phyloP scores from a whole-genome alignment of 495 filamentous ascomycete genomes.

The Annulohypoxylon maeteangense region DNA sequence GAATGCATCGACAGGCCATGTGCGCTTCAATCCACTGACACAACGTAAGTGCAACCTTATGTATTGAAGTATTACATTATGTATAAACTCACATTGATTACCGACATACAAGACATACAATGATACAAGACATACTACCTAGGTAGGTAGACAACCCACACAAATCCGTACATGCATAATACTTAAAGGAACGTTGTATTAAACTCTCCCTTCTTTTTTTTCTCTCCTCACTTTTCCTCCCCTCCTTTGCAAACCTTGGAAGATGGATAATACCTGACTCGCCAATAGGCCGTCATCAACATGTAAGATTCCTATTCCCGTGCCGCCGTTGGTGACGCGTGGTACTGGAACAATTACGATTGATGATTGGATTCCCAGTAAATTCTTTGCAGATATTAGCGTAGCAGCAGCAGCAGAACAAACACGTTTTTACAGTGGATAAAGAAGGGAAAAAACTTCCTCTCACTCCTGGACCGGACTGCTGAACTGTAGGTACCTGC shows the following conservation, averaged over 20 bases:
- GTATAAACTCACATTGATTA: not conserved
- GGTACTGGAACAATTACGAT: slow-evolving; percentile 33
- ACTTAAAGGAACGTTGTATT: slow-evolving; percentile 33
- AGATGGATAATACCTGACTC: slow-evolving; percentile 26
- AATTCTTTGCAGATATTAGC: slow-evolving; percentile 38
- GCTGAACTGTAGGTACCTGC: not conserved
- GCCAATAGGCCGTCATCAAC: slow-evolving; percentile 38
- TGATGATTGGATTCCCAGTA: slow-evolving; percentile 42
- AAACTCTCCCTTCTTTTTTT: slow-evolving; percentile 21
- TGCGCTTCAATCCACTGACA: slow-evolving; percentile 10
- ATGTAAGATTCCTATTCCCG: slow-evolving; percentile 42
- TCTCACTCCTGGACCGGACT: not conserved
- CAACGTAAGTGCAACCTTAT: not conserved
- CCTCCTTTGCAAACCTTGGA: slow-evolving; percentile 1
- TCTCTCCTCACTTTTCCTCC: not conserved
- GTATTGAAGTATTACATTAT: not conserved
- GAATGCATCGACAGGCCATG: slow-evolving; percentile 24
- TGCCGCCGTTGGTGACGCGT: slow-evolving; percentile 38
- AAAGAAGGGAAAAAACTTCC: not conserved
- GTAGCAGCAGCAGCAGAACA: slow-evolving; percentile 24
- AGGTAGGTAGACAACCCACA: not conserved
- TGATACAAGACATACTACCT: not conserved
- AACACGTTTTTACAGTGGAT: slow-evolving; percentile 37
- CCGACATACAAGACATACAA: not conserved
- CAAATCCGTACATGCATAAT: not conserved